Conservation (phyloP, 2,329 filamentous ascomycete genomes). For the Pseudocercospora eumusae region DNA sequence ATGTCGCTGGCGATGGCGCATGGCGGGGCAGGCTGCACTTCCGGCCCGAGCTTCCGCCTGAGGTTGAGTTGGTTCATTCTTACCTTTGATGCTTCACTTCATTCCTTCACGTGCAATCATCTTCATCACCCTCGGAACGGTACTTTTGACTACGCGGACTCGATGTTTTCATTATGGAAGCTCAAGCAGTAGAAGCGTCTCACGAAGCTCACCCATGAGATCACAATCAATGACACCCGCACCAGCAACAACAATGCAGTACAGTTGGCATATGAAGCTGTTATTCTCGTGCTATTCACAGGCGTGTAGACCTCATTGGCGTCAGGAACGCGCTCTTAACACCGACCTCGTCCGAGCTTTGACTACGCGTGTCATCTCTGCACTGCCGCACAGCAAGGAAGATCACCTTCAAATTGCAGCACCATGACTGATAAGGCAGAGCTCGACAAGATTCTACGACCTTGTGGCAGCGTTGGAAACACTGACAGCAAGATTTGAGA, state of each 20-base stretch:
- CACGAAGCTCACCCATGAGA: neutral
- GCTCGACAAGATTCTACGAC: neutral
- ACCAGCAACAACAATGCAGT: neutral
- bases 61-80: neutral
- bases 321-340: neutral
- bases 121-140: neutral
- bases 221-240: neutral
- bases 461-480: neutral
- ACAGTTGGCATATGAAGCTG: neutral
- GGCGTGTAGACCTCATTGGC: neutral
- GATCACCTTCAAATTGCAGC: no score
- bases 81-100: slow-evolving; percentile 1
- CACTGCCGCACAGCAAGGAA: neutral
- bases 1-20: slow-evolving; percentile 5
- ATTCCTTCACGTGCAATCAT: neutral
- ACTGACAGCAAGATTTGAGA: neutral
- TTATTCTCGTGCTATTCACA: neutral
- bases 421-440: neutral
- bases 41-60: neutral
- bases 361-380: neutral
- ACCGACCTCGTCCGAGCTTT: neutral
- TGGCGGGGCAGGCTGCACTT: slow-evolving; percentile 10
- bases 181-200: neutral
- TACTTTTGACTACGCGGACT: neutral
- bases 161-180: neutral